phyloP scores from a whole-genome alignment of 2,329 filamentous ascomycete genomes.

The Keithomyces neogunnii region DNA sequence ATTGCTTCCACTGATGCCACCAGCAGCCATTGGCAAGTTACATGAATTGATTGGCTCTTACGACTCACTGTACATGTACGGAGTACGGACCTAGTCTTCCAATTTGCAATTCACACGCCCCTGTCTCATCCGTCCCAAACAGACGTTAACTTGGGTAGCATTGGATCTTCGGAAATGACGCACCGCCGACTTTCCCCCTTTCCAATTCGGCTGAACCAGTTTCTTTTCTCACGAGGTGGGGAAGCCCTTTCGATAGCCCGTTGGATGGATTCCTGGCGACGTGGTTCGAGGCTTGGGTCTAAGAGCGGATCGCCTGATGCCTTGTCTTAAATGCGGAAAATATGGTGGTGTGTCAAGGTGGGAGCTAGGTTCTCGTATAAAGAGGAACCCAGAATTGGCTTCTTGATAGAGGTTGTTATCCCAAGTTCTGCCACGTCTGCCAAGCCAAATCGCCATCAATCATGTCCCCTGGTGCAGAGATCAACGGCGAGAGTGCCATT shows the following conservation, averaged over 20 bases:
- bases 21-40: neutral
- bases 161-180: neutral
- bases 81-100: neutral
- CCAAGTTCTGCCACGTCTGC: too few species aligned
- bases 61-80: neutral
- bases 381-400: neutral
- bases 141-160: neutral
- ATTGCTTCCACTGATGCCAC: neutral
- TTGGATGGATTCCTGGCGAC: neutral
- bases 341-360: neutral
- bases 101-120: neutral
- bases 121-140: neutral
- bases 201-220: too few species aligned
- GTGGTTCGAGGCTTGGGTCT: neutral
- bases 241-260: neutral
- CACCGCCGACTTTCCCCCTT: neutral
- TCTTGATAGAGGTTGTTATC: neutral
- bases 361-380: neutral
- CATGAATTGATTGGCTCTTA: neutral
- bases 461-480: slow-evolving; percentile 1
- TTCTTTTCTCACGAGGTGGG: neutral
- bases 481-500: neutral
- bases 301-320: neutral
- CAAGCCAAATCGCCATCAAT: neutral
- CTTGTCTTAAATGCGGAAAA: neutral